A percentile compares a stretch with the other conserved stretches of the same genome.
Evolutionary conservation across 2,329 filamentous ascomycete species (phyloP).

Genomic region (Colletotrichum sp.): DNA sequence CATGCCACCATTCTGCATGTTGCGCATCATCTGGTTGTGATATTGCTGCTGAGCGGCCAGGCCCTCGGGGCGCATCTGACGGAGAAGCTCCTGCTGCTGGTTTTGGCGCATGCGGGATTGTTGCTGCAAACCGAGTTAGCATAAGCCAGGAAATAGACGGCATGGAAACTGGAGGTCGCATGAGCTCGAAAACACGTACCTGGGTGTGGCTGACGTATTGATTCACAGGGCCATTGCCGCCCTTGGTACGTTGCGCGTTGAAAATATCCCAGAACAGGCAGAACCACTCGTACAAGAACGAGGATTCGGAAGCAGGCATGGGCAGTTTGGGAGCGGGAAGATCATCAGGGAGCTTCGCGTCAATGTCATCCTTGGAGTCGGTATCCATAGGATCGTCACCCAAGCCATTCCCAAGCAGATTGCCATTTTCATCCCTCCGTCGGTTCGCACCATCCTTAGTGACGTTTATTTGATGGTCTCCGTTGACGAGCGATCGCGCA

Average conservation of each 20-base stretch:
- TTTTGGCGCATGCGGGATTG: conserved; percentile 77
- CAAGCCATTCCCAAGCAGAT: conserved; percentile 69
- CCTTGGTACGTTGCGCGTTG: conserved; percentile 77
- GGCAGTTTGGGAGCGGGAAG: conserved; percentile 77
- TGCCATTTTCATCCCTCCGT: conserved; percentile 71
- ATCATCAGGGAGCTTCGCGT: conserved; percentile 77
- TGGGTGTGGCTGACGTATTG: conserved; percentile 85
- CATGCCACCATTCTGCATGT: conserved; percentile 66
- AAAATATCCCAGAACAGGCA: conserved; percentile 97
- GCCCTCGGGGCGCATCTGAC: conserved; percentile 67
- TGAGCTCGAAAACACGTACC: conserved; percentile 56
- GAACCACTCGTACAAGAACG: conserved; percentile 98
- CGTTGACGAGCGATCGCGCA: conserved; percentile 74
- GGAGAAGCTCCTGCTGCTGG: conserved; percentile 78
- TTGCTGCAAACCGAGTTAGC: conserved; percentile 46
- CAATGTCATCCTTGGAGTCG: conserved; percentile 80
- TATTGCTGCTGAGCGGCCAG: conserved; percentile 59
- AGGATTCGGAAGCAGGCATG: conserved; percentile 68
- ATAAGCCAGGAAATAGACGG: conserved; percentile 24
- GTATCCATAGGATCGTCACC: conserved; percentile 80
- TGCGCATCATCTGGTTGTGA: conserved; percentile 70
- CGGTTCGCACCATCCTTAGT: conserved; percentile 73
- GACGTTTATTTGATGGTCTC: conserved; percentile 70
- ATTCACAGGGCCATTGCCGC: conserved; percentile 65
- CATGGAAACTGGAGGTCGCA: neutral